These are phyloP conservation scores for Nannochloropsis oceanica DNA, from an alignment of 108 stramenopile genomes.

Conservation along the genomic window DNA sequence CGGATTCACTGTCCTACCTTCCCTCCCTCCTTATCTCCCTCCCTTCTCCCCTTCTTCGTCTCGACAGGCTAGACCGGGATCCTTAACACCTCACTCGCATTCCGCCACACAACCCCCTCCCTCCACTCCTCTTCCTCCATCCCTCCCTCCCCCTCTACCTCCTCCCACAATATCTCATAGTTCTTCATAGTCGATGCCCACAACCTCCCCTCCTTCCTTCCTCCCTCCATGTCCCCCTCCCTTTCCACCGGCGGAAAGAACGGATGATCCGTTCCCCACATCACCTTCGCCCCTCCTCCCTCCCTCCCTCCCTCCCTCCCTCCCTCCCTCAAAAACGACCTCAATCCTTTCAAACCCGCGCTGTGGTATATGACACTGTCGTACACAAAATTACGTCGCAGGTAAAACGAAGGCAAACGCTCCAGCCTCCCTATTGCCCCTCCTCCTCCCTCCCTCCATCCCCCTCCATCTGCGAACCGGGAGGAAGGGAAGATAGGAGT, in stretches of 20 bases:
- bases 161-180: not conserved
- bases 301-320: no score
- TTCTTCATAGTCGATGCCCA: not conserved
- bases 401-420: slow-evolving; percentile 4
- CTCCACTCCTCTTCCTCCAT: not conserved
- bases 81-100: not conserved
- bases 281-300: no score
- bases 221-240: not conserved
- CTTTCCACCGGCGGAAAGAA: slow-evolving; percentile 19
- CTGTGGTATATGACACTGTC: slow-evolving; percentile 1
- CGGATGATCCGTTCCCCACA: slow-evolving; percentile 28
- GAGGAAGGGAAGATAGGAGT: no score
- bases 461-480: not conserved
- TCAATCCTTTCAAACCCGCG: not conserved
- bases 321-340: not conserved
- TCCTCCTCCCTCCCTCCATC: not conserved
- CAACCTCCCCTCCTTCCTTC: not conserved
- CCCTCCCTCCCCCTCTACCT: not conserved
- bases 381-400: slow-evolving; percentile 4
- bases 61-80: not conserved
- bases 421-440: not conserved
- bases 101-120: not conserved
- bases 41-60: not conserved
- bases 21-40: not conserved
- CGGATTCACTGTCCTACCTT: not conserved